Conservation (phyloP, 2,329 filamentous ascomycete genomes). For the Fusarium xylarioides region DNA sequence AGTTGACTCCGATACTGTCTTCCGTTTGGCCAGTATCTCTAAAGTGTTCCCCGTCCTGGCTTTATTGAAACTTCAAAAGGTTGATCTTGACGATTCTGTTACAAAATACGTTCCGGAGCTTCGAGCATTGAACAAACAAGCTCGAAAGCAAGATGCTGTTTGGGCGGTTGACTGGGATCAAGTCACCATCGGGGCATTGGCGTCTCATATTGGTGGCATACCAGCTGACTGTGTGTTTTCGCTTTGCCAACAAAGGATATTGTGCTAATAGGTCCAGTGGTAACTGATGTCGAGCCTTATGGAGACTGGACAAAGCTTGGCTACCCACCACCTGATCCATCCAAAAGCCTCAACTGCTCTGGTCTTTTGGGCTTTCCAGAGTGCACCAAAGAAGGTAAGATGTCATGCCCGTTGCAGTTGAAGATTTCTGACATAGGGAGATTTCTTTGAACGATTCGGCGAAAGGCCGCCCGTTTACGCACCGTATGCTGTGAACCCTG, state of each 20-base stretch:
- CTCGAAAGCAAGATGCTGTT: constrained; percentile 1
- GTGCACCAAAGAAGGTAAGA: background rate
- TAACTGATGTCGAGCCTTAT: constrained; percentile 7
- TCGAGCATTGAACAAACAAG: background rate
- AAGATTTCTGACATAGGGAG: background rate
- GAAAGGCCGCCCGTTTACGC: constrained; percentile 14
- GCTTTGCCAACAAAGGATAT: fast-evolving
- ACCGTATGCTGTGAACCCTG: background rate
- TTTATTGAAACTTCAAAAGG: background rate
- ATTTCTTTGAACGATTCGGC: constrained; percentile 7
- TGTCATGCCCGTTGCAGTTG: fast-evolving
- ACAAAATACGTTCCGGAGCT: constrained; percentile 22
- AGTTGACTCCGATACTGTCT: constrained; percentile 11
- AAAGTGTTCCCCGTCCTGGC: constrained; percentile 14
- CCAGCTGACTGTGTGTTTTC: background rate
- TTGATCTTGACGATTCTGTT: constrained; percentile 1
- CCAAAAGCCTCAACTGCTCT: constrained; percentile 15
- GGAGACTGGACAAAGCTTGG: constrained; percentile 21
- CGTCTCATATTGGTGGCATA: constrained; percentile 3
- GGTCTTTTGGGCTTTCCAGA: background rate
- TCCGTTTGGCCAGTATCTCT: constrained; percentile 16
- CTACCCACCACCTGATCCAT: background rate
- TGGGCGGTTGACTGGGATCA: constrained; percentile 20
- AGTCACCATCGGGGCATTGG: constrained; percentile 4
- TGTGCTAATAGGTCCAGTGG: background rate